A percentile compares a stretch with the other conserved stretches of the same genome.
Evolutionary conservation across 2,329 filamentous ascomycete species (phyloP).

Genomic region (Acephala macrosclerotiorum): DNA sequence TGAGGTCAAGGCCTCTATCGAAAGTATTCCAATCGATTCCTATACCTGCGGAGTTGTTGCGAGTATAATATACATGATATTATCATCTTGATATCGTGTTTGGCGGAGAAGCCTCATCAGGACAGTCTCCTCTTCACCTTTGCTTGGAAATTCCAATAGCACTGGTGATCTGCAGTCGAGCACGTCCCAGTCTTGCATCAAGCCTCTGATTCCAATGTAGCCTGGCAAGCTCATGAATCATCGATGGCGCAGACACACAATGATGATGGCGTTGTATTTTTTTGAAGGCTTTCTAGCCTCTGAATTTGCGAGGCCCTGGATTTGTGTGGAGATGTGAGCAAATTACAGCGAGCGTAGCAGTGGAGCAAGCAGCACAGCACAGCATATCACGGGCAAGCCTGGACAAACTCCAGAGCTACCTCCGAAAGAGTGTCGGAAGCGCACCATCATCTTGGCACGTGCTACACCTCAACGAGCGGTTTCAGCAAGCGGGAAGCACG

Average conservation of each 20-base stretch:
- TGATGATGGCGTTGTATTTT: slow-evolving; percentile 33
- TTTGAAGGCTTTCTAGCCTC: slow-evolving; percentile 31
- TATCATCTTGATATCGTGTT: slow-evolving; percentile 28
- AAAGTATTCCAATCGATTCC: slow-evolving; percentile 61
- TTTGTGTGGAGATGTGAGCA: slow-evolving; percentile 20
- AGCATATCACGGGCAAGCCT: slow-evolving; percentile 32
- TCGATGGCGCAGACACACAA: slow-evolving; percentile 45
- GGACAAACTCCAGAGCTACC: background rate
- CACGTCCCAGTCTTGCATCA: slow-evolving; percentile 59
- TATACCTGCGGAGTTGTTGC: slow-evolving; percentile 38
- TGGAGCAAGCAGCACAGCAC: slow-evolving; percentile 52
- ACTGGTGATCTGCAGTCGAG: slow-evolving; percentile 62
- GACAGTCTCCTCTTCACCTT: slow-evolving; percentile 49
- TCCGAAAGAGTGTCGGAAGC: background rate
- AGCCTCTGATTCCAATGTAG: slow-evolving; percentile 51
- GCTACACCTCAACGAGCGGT: background rate
- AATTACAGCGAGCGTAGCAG: slow-evolving; percentile 62
- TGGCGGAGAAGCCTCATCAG: slow-evolving; percentile 37
- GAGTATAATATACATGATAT: slow-evolving; percentile 32
- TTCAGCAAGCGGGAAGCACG: background rate
- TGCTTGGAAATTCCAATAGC: slow-evolving; percentile 42
- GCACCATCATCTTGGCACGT: background rate
- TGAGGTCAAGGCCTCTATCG: slow-evolving; percentile 74
- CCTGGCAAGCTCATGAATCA: slow-evolving; percentile 60
- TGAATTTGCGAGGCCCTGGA: slow-evolving; percentile 28